Evolutionary conservation across 805 yeast genomes (phyloP).

Genomic region (Wickerhamiella cacticola): DNA sequence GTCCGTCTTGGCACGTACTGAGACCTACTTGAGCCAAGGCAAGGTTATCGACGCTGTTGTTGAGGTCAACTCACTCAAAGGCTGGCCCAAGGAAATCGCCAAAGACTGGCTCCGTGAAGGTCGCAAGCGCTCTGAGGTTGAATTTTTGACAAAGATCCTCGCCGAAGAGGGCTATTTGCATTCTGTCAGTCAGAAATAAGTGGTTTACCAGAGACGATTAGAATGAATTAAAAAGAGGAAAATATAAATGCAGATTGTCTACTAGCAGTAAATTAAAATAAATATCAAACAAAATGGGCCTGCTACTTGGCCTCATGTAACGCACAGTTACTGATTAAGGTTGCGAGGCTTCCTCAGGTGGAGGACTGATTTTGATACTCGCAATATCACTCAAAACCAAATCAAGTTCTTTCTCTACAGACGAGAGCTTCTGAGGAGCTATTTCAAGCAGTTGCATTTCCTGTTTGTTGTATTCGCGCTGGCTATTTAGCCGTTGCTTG

Average conservation of each 20-base stretch:
- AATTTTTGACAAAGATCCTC: conserved; percentile 51
- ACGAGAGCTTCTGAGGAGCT: neutral
- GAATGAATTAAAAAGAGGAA: neutral
- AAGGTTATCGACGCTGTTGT: conserved; percentile 82
- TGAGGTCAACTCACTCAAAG: conserved; percentile 78
- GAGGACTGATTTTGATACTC: neutral
- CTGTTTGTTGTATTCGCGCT: neutral
- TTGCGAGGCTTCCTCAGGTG: neutral
- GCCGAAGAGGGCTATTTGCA: conserved; percentile 29
- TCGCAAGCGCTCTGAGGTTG: conserved; percentile 78
- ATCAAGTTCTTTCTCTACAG: neutral
- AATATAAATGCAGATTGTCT: neutral
- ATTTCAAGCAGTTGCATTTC: neutral
- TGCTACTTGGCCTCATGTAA: too few relatives aligned
- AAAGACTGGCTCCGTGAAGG: conserved; percentile 86
- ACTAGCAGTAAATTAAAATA: neutral
- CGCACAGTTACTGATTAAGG: too few relatives aligned
- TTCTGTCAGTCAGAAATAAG: conserved; percentile 17
- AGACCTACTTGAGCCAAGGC: conserved; percentile 58
- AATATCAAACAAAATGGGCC: too few relatives aligned
- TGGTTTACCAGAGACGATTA: neutral
- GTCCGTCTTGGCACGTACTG: conserved; percentile 76
- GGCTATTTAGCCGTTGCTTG: neutral
- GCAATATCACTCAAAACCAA: neutral
- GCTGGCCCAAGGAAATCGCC: conserved; percentile 85